Base-by-base conservation (phyloP, 805 yeast species). In the Ogataea polymorpha region DNA sequence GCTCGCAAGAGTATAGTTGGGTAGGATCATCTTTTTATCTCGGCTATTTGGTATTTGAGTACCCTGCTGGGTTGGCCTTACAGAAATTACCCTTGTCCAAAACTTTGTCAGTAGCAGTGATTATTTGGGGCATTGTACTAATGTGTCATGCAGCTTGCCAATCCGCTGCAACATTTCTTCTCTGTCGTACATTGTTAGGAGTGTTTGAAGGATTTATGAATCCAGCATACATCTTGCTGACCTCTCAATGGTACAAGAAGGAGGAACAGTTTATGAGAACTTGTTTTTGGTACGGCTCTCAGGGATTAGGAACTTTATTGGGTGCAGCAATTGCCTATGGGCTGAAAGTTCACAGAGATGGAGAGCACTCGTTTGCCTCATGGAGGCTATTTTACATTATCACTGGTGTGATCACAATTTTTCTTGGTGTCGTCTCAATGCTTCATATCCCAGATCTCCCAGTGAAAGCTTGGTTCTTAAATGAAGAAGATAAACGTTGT, bases 381-480 rank as follows among this genome's bases (percentile, higher is more conserved):
- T 83, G 89, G 89, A 77, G 74, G 52, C 59, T 77, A 10, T 58
- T 79, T 6, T 82, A 74, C 56, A 59, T 82, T 37, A 66, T 80
- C 23, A 71, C 77, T 32, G 91, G 90, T 18, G 59, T 68, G 9
- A 66, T 76, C 45, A 80, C 86, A 3, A 57, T 79, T 3, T 53
- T 71, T 12, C 54, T 78, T 16, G 85, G 84, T 5, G 37, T 72
- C 7, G 40, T 45, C 18, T 41, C 48, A 13, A 26, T 46, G 66
- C n/a, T 68, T 74, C 49, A 61, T 57, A 32, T 55, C 72, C 48
- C 78, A 72, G 61, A 57, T 79, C 42, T 83, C 21, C 86, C 86
- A 26, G 62, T 65, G 11, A 61, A 62, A 18, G 79, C 80, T 3
- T 66, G 77, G 71, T 77, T 71, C 50, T 56, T 75, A 48, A 64